Evolutionary conservation across 2,329 filamentous ascomycete genomes (phyloP).

Genomic region (Byssoonygena ceratinophila): DNA sequence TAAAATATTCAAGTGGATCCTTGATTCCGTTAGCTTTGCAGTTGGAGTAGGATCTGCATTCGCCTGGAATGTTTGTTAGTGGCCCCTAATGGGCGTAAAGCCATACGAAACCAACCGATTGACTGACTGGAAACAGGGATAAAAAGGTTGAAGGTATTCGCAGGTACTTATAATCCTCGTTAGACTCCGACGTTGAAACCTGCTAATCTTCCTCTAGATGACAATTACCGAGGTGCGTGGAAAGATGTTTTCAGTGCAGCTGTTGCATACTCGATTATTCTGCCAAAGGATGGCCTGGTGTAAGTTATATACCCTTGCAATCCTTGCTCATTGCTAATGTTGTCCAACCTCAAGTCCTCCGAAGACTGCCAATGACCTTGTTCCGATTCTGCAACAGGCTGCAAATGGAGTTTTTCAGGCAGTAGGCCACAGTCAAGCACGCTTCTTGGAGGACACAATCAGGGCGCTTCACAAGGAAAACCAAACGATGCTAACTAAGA

Average conservation of each 20-base stretch:
- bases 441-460: slow-evolving; percentile 3
- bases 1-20: slow-evolving; percentile 1
- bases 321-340: not conserved
- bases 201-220: not conserved
- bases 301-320: not conserved
- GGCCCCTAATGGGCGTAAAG: not conserved
- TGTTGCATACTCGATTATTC: not conserved
- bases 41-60: slow-evolving; percentile 5
- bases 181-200: not conserved
- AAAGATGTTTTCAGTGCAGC: slow-evolving; percentile 8
- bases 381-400: not conserved
- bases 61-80: slow-evolving; percentile 8
- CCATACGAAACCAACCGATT: not conserved
- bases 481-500: not conserved
- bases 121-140: not conserved
- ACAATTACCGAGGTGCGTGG: slow-evolving; percentile 3
- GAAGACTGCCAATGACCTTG: not conserved
- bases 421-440: not conserved
- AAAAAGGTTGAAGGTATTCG: not conserved
- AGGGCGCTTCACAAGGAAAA: not conserved
- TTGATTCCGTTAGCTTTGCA: not conserved
- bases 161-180: not conserved
- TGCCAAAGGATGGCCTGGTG: slow-evolving; percentile 2
- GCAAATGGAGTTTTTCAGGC: not conserved
- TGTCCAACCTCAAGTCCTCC: not conserved